These are phyloP conservation scores for Floccularia luteovirens DNA, from an alignment of 768 basidiomycete genomes.

Conservation along the genomic window DNA sequence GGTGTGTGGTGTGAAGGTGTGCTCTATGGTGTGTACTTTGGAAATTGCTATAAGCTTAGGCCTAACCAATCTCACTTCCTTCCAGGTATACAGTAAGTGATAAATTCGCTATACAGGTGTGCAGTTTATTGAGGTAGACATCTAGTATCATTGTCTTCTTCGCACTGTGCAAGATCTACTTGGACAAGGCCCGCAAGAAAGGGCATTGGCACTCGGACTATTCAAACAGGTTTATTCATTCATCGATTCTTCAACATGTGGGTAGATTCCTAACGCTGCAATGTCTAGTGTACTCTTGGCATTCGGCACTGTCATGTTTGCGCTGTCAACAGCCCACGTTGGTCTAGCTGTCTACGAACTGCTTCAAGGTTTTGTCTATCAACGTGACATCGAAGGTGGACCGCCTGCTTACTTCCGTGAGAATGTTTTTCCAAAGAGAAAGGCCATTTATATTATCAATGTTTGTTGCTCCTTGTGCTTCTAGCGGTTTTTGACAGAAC, in stretches of 20 bases:
- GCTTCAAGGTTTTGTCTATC: conserved; percentile 16
- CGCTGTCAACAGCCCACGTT: conserved; percentile 16
- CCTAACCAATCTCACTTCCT: background rate
- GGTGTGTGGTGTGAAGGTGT: conserved; percentile 22
- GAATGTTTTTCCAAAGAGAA: conserved; percentile 18
- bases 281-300: conserved; percentile 11
- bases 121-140: background rate
- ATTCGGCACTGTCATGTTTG: conserved; percentile 16
- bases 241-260: conserved; percentile 4
- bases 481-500: background rate
- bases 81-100: conserved; percentile 18
- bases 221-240: conserved; percentile 12
- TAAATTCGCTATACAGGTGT: background rate
- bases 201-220: no score
- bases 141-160: conserved; percentile 16
- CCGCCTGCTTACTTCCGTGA: conserved; percentile 12
- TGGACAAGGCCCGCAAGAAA: conserved; percentile 9
- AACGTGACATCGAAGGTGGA: conserved; percentile 9
- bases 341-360: conserved; percentile 16
- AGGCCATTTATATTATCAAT: conserved; percentile 20
- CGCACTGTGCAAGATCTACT: conserved; percentile 15
- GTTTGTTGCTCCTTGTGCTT: conserved; percentile 7
- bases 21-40: conserved; percentile 13
- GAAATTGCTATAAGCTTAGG: background rate
- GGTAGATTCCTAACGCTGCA: background rate